Evolutionary conservation across 2,329 filamentous ascomycete species (phyloP).

Genomic region (Byssothecium circinans): DNA sequence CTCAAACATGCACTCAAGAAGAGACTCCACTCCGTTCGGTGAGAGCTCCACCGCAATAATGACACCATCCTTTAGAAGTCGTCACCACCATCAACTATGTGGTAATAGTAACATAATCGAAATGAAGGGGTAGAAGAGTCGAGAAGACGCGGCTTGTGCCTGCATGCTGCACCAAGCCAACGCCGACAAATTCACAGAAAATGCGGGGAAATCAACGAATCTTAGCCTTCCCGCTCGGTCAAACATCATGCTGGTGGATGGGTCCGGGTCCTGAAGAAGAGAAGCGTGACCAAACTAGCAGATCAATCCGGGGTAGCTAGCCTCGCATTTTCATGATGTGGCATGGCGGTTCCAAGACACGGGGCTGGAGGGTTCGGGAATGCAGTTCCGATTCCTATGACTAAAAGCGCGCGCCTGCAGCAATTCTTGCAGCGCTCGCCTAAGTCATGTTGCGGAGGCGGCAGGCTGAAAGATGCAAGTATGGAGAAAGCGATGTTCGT

Average conservation of each 20-base stretch:
- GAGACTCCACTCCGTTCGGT: conserved; percentile 15
- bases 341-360: conserved; percentile 20
- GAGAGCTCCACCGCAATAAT: neutral
- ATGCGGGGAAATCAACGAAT: conserved; percentile 42
- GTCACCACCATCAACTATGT: conserved; percentile 27
- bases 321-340: conserved; percentile 8
- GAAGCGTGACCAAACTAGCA: conserved; percentile 16
- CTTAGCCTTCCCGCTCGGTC: conserved; percentile 31
- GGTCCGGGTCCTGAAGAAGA: conserved; percentile 9
- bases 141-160: conserved; percentile 6
- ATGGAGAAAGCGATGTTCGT: too few relatives aligned
- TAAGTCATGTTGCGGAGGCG: neutral
- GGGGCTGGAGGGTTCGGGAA: conserved; percentile 25
- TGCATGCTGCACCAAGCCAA: conserved; percentile 1
- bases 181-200: conserved; percentile 13
- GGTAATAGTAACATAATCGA: conserved; percentile 34
- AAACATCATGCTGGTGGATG: conserved; percentile 3
- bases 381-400: conserved; percentile 36
- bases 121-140: conserved; percentile 14
- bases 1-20: conserved; percentile 4
- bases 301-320: conserved; percentile 15
- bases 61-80: neutral
- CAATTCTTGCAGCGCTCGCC: conserved; percentile 12
- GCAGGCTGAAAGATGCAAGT: too few relatives aligned
- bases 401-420: conserved; percentile 39